Base-by-base conservation (phyloP, 129 eudicot genomes). In the Flaveria sonorensis region DNA sequence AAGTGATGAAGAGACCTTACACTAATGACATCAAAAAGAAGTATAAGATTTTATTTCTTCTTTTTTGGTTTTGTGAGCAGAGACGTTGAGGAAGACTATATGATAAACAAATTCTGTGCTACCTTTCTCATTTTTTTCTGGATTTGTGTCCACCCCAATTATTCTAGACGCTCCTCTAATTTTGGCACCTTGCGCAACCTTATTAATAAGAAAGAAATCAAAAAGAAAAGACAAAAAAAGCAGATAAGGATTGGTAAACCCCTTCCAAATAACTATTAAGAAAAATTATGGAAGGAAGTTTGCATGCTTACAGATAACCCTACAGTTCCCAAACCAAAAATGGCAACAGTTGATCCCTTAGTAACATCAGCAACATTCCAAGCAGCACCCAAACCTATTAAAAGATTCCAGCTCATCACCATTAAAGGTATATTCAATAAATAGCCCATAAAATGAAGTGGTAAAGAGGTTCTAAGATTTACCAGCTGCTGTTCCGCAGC, bases 401-500 rank as follows among this genome's bases (percentile, higher is more conserved):
- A 21, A 28, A 52, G 13, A 47, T 52, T 47, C 53, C 13, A 70
- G 47, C 23, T 71, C 28, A 19, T 68, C 12, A 45, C 3, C 39
- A 69, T 46, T 13, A 11, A 55, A 1, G n/a, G 39, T 20, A 72
- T 30, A 57, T 36, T 6, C 28, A 50, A 43, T 19, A 68, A 8
- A 64, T 14, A 20, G 23, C 6, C 21, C 24, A 23, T 12, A 50
- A 68, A n/a, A 68, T 68, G 55, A 16, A 43, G 15, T 48, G 53
- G 53, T 14, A 3, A 48, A 48, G 53, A 11, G 14, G 16, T 16
- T 56, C 8, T 56, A 56, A 70, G 28, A 8, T 15, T 65, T 82
- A 91, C 98, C 97, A 83, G 98, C 93, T 50, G 98, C 97, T 10
- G 87, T 92, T 56, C 99, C 99, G 76, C 97, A 95, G 80, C 99